Evolutionary conservation across 1,284 basidiomycete genomes (phyloP), one percentile per base, ranked within the genome.

Genomic region (Sanghuangporus baumii): DNA sequence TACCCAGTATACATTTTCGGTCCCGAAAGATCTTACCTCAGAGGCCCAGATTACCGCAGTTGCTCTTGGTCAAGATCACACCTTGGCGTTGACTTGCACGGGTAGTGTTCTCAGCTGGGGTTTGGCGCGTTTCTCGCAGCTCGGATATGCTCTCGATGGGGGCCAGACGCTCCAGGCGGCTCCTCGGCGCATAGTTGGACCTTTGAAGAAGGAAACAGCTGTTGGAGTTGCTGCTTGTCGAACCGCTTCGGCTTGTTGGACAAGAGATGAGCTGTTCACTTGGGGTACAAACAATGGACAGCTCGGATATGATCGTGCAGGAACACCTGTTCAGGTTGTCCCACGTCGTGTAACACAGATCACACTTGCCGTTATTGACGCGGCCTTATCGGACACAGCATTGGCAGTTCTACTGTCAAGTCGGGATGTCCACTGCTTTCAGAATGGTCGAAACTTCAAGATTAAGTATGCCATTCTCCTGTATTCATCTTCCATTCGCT

Each of bases 271-370:
- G n/a, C 83, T 98, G 0, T 98, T 86, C 75, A 97, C 96, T 0
- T 99, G 96, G 96, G 97, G 96, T 0, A 94, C 91, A 26, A 98
- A 98, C 74, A 84, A 83, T 38, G 97, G 97, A 0, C 97, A 99
- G 73, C 81, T 99, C 3, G 96, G 96, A 48, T 65, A 55, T 58
- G 36, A 26, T 20, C 36, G 46, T 1, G 73, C 77, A 4, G 80
- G 90, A 0, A 91, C 90, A 51, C 87, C 92, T 0, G 79, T 92
- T 0, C 96, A 98, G 73, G 73, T 91, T 2, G 71, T 84, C 2
- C 96, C 96, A 0, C 81, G 95, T 46, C 87, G 90, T 65, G 95
- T 95, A 5, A 89, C 95, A 0, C 88, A 87, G 66, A 79, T 96
- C 38, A 80, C 82, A 1, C 82, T 87, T 64, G 82, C 87, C 0